phyloP scores from a whole-genome alignment of 1,284 basidiomycete genomes.

The Cutaneotrichosporon spelunceum region DNA sequence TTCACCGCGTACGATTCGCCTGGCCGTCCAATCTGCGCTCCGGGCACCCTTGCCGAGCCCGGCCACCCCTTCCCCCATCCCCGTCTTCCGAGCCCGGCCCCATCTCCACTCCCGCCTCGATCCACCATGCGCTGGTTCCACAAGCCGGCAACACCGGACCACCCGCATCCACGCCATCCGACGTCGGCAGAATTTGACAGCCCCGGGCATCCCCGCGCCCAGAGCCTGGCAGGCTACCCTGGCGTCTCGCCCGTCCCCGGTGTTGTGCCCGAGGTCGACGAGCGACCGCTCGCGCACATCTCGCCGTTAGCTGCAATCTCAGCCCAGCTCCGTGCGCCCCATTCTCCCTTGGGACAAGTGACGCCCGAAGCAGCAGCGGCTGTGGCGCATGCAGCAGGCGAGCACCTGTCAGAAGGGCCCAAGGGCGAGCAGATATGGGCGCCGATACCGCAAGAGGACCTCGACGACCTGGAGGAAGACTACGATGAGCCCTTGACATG shows the following conservation, averaged over 20 bases:
- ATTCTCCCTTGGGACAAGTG: neutral
- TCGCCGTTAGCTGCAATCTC: neutral
- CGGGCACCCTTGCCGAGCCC: neutral
- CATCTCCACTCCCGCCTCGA: too few species aligned
- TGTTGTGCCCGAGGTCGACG: neutral
- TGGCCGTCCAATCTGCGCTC: neutral
- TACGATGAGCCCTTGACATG: constrained; percentile 8
- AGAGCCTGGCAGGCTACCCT: neutral
- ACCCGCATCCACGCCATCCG: constrained; percentile 1
- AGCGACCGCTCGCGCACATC: neutral
- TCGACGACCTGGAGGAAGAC: neutral
- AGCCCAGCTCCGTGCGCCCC: neutral
- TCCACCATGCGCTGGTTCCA: constrained; percentile 5
- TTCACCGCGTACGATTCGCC: neutral
- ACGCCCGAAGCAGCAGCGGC: neutral
- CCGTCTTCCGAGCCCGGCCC: too few species aligned
- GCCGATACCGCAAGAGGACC: neutral
- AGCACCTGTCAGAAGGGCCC: neutral
- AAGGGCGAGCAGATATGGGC: neutral
- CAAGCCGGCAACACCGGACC: neutral
- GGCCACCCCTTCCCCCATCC: neutral
- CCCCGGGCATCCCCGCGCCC: neutral
- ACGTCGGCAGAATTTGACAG: neutral
- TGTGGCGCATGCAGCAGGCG: neutral
- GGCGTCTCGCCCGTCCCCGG: constrained; percentile 4